These are phyloP conservation scores for Pestalotiopsis sp. DNA, from an alignment of 2,329 filamentous ascomycete genomes.

Conservation along the genomic window DNA sequence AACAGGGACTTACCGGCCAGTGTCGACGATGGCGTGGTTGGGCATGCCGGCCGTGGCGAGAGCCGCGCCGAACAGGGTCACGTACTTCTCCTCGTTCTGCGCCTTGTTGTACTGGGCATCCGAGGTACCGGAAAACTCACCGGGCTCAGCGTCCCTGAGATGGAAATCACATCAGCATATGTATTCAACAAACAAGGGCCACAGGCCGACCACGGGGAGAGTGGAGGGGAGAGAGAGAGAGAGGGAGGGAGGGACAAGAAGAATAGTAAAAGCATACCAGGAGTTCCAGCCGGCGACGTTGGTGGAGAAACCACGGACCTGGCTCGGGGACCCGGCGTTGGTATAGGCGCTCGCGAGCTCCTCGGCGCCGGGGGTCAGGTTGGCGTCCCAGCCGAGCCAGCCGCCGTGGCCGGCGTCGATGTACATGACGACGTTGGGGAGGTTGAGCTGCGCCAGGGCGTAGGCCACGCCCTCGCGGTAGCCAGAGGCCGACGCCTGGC, in stretches of 20 bases:
- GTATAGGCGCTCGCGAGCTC: constrained; percentile 55
- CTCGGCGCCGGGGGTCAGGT: constrained; percentile 53
- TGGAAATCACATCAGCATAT: constrained; percentile 6
- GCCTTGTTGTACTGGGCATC: constrained; percentile 50
- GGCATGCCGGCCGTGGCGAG: constrained; percentile 53
- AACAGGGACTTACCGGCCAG: constrained; percentile 26
- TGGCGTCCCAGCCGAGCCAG: constrained; percentile 63
- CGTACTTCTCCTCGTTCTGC: constrained; percentile 62
- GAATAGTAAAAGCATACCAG: constrained; percentile 35
- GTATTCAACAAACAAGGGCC: no score
- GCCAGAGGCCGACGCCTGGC: constrained; percentile 46
- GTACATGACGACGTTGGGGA: constrained; percentile 63
- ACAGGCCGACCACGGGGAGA: no score
- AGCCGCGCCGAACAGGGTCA: constrained; percentile 67
- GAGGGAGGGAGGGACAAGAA: neutral
- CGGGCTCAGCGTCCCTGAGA: constrained; percentile 30
- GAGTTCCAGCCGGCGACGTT: constrained; percentile 63
- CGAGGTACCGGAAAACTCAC: constrained; percentile 34
- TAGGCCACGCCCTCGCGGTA: constrained; percentile 57
- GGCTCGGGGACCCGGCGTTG: constrained; percentile 51
- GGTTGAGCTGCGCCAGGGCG: constrained; percentile 55
- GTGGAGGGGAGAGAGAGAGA: no score
- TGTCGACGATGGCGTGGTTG: constrained; percentile 39
- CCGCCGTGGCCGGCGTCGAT: constrained; percentile 62
- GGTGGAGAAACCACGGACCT: constrained; percentile 59